Evolutionary conservation across 1,284 basidiomycete species (phyloP).

Genomic region (Cystobasidiaceae sp.): DNA sequence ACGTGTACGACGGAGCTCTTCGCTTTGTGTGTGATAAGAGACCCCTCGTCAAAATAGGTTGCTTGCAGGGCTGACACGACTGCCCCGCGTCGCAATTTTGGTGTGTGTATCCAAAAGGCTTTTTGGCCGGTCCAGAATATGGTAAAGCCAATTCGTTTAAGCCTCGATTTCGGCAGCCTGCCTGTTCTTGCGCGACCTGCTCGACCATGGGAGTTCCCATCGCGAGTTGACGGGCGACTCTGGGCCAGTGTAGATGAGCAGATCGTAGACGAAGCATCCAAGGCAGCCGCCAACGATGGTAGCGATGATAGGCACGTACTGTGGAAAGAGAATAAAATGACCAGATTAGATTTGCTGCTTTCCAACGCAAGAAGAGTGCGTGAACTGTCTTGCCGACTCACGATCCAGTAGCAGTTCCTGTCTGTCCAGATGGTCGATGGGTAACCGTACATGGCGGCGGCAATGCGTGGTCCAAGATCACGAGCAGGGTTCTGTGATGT

Average conservation of each 20-base stretch:
- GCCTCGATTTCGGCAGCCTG: not conserved
- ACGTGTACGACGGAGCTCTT: not conserved
- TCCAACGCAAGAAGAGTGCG: not conserved
- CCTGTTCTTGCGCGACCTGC: not conserved
- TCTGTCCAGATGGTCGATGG: conserved; percentile 31
- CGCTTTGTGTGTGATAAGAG: not conserved
- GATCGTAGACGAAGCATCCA: conserved; percentile 37
- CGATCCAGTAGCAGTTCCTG: conserved; percentile 22
- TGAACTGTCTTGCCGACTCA: not conserved
- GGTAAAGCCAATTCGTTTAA: not conserved
- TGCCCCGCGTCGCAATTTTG: too few species aligned
- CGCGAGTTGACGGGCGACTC: conserved; percentile 24
- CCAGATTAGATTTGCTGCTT: not conserved
- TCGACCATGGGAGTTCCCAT: conserved; percentile 9
- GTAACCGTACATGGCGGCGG: conserved; percentile 40
- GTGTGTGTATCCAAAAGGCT: not conserved
- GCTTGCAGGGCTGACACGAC: too few species aligned
- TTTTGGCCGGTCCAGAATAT: not conserved
- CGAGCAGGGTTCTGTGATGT: conserved; percentile 39
- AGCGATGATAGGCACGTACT: conserved; percentile 33
- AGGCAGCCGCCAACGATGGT: conserved; percentile 31
- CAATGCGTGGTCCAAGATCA: conserved; percentile 44
- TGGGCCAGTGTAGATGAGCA: conserved; percentile 34
- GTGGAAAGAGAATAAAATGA: not conserved
- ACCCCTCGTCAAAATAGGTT: too few species aligned